Percentiles rank a stretch among this genome's conserved stretches.
Conservation (phyloP, 768 basidiomycete species). For the Clitopilus passeckerianus region DNA sequence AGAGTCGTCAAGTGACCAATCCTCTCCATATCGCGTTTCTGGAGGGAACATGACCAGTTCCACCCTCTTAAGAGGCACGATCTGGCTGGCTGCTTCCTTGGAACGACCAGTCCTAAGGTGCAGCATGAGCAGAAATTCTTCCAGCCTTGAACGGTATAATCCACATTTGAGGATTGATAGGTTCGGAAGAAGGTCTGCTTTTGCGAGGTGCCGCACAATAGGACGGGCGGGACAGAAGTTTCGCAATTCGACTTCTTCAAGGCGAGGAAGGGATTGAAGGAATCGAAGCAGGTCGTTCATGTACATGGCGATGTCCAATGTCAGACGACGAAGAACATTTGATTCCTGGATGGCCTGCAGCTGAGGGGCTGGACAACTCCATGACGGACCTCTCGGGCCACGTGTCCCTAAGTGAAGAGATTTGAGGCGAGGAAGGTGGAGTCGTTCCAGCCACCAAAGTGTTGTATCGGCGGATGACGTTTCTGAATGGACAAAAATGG, state of each 20-base stretch:
- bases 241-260: neutral
- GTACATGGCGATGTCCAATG: neutral
- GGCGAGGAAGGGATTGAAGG: neutral
- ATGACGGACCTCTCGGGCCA: neutral
- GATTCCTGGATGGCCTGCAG: neutral
- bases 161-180: neutral
- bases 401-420: neutral
- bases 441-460: neutral
- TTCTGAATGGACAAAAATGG: neutral
- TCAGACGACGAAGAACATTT: neutral
- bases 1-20: neutral
- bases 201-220: neutral
- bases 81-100: neutral
- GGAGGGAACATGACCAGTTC: neutral
- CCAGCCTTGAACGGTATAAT: neutral
- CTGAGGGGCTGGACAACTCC: neutral
- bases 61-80: neutral
- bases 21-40: neutral
- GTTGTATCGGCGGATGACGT: neutral
- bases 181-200: neutral
- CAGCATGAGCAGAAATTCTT: neutral
- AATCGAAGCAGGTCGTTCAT: neutral
- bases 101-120: neutral
- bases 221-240: neutral
- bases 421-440: neutral